Conservation (phyloP, 805 yeast genomes). For the Lipomyces anomalus region DNA sequence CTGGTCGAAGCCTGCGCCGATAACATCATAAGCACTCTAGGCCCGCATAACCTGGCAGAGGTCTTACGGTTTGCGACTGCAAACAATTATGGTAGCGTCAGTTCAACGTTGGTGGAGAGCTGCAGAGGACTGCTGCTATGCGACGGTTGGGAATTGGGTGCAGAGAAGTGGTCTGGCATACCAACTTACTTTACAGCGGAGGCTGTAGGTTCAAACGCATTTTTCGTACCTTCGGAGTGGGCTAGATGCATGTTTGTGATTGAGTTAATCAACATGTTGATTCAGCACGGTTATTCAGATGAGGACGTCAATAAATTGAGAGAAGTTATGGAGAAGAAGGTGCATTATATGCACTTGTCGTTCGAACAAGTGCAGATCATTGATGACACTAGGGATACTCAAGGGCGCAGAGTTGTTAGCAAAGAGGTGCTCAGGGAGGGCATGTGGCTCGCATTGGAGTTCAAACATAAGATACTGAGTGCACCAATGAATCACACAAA, state of each 20-base stretch:
- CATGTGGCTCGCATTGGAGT: slow-evolving; percentile 44
- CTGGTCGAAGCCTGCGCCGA: slow-evolving; percentile 43
- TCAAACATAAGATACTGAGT: slow-evolving; percentile 39
- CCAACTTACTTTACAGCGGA: slow-evolving; percentile 41
- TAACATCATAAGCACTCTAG: slow-evolving; percentile 35
- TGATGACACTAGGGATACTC: slow-evolving; percentile 37
- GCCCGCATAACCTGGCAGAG: slow-evolving; percentile 36
- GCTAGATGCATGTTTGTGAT: slow-evolving; percentile 45
- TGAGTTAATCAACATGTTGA: slow-evolving; percentile 10
- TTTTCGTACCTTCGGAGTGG: slow-evolving; percentile 53
- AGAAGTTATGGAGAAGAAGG: slow-evolving; percentile 38
- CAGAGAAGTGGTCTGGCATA: slow-evolving; percentile 43
- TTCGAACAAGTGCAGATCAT: slow-evolving; percentile 44
- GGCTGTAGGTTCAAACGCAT: slow-evolving; percentile 46
- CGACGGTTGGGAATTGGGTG: slow-evolving; percentile 48
- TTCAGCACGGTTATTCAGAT: slow-evolving; percentile 2
- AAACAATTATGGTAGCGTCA: slow-evolving; percentile 44
- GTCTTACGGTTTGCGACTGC: slow-evolving; percentile 41
- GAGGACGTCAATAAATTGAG: slow-evolving; percentile 26
- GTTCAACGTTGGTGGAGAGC: slow-evolving; percentile 42
- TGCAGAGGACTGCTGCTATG: slow-evolving; percentile 44
- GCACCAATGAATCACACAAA: slow-evolving; percentile 3
- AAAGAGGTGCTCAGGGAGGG: slow-evolving; percentile 42
- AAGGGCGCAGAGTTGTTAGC: slow-evolving; percentile 38
- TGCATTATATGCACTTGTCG: slow-evolving; percentile 46